A percentile compares a stretch with the other conserved stretches of the same genome.
Conservation (phyloP, 306 rosid species). For the Ochetophila trinervis region DNA sequence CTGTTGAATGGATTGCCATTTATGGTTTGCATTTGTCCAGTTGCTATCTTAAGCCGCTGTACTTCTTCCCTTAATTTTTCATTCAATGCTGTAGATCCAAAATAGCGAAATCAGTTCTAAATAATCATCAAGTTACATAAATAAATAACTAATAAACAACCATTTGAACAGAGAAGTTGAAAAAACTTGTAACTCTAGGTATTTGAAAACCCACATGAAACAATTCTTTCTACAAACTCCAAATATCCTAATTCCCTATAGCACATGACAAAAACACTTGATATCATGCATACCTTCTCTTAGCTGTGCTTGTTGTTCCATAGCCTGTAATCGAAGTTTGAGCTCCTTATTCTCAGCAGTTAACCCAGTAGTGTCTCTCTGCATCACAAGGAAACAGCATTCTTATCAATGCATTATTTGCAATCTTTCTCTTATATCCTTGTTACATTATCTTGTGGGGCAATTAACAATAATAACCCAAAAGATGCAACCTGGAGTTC, state of each 20-base stretch:
- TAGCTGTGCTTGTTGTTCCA: slow-evolving; percentile 87
- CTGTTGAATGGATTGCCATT: slow-evolving; percentile 52
- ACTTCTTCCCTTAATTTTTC: slow-evolving; percentile 80
- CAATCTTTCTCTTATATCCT: not conserved
- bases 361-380: slow-evolving; percentile 84
- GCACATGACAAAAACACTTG: slow-evolving; percentile 10
- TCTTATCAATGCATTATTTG: slow-evolving; percentile 11
- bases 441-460: slow-evolving; percentile 2
- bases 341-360: slow-evolving; percentile 81
- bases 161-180: not conserved
- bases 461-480: slow-evolving; percentile 10
- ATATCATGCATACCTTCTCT: slow-evolving; percentile 65
- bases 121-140: not conserved
- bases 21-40: slow-evolving; percentile 39
- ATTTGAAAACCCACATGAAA: not conserved
- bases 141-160: not conserved
- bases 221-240: slow-evolving; percentile 2
- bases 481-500: not conserved
- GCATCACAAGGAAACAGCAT: slow-evolving; percentile 35
- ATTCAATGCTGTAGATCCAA: slow-evolving; percentile 56
- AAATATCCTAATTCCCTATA: not conserved
- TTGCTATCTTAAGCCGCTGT: slow-evolving; percentile 78
- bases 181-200: slow-evolving; percentile 1
- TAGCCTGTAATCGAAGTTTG: slow-evolving; percentile 75
- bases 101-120: slow-evolving; percentile 2